Evolutionary conservation across 2,329 filamentous ascomycete species (phyloP).

Genomic region (Phialocephala sp.): DNA sequence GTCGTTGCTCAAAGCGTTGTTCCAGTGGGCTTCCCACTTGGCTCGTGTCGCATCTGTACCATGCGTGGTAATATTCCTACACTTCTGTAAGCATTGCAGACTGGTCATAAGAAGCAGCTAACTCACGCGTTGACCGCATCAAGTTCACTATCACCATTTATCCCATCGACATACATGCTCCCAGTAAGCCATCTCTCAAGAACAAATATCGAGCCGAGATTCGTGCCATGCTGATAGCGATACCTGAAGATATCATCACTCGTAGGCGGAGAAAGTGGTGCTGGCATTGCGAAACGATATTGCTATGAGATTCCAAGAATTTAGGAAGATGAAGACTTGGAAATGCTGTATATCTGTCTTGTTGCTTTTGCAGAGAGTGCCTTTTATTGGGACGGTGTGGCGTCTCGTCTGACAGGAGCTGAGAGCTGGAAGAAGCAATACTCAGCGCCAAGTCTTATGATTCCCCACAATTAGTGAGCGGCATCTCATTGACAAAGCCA

Average conservation of each 20-base stretch:
- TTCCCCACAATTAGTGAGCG: not conserved
- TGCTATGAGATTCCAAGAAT: not conserved
- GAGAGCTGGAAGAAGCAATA: slow-evolving; percentile 4
- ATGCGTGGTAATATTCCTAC: not conserved
- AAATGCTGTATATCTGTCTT: not conserved
- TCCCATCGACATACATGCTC: slow-evolving; percentile 7
- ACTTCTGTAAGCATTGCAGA: not conserved
- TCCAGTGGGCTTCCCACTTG: slow-evolving; percentile 10
- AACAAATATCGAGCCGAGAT: slow-evolving; percentile 9
- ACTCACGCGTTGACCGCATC: slow-evolving; percentile 7
- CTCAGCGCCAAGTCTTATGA: not conserved
- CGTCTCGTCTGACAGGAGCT: not conserved
- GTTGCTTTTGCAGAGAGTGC: not conserved
- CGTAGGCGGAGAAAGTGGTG: not conserved
- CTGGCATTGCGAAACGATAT: not conserved
- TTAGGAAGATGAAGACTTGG: not conserved
- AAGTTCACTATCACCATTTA: not conserved
- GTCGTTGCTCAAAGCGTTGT: not conserved
- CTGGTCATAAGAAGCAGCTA: not conserved
- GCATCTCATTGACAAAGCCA: not conserved
- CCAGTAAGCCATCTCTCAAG: slow-evolving; percentile 11
- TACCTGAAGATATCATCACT: slow-evolving; percentile 9
- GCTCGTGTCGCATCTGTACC: not conserved
- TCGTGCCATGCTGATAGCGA: slow-evolving; percentile 10
- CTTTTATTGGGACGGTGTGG: not conserved